phyloP scores from a whole-genome alignment of 1,284 basidiomycete genomes.

The Sanghuangporus weigelae region DNA sequence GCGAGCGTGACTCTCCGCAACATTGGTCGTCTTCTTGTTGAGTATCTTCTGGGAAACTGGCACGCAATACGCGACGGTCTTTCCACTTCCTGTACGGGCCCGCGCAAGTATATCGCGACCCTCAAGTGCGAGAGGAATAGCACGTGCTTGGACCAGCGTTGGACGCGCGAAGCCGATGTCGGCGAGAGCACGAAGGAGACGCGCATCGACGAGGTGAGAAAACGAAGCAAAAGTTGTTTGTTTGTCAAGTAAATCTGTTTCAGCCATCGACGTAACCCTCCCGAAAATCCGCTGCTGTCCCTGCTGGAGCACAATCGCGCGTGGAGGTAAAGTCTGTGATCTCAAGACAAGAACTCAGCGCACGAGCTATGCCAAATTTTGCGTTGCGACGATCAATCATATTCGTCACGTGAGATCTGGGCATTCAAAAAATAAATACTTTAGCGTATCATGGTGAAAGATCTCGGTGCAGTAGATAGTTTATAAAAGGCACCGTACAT shows the following conservation, averaged over 20 bases:
- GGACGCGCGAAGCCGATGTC: slow-evolving; percentile 80
- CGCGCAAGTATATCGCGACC: slow-evolving; percentile 90
- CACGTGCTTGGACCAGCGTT: slow-evolving; percentile 76
- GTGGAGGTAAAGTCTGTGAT: too few relatives aligned
- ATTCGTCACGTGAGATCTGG: too few relatives aligned
- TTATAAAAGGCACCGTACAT: too few relatives aligned
- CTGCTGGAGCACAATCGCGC: too few relatives aligned
- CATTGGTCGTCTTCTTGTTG: slow-evolving; percentile 57
- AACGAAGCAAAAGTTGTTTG: slow-evolving; percentile 61
- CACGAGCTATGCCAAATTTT: too few relatives aligned
- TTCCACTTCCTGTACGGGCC: slow-evolving; percentile 93
- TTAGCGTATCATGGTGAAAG: too few relatives aligned
- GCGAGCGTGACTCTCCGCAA: slow-evolving; percentile 36
- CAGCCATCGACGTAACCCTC: slow-evolving; percentile 24
- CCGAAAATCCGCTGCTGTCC: too few relatives aligned
- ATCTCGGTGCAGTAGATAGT: too few relatives aligned
- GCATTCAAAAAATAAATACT: too few relatives aligned
- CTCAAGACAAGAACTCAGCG: too few relatives aligned
- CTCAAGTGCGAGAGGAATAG: slow-evolving; percentile 85
- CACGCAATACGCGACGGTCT: slow-evolving; percentile 94
- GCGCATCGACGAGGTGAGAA: slow-evolving; percentile 68
- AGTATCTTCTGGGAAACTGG: slow-evolving; percentile 90
- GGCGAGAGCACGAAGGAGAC: slow-evolving; percentile 74
- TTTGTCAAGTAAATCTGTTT: slow-evolving; percentile 44
- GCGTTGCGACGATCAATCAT: too few relatives aligned